phyloP scores from a whole-genome alignment of 2,329 filamentous ascomycete species.

The Penicillium glabrum region DNA sequence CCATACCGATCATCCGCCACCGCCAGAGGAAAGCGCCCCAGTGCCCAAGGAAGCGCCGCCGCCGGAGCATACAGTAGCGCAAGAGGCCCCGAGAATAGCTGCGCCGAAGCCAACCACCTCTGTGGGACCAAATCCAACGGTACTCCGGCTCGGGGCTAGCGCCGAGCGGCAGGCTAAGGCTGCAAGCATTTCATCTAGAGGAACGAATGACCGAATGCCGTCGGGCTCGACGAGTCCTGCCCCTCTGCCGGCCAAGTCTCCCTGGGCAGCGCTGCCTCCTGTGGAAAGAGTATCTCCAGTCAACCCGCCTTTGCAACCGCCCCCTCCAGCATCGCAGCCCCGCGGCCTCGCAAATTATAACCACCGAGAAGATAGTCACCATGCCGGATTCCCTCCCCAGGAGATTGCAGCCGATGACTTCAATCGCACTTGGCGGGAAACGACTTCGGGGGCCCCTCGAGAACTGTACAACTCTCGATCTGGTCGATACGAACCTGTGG shows the following conservation, averaged over 20 bases:
- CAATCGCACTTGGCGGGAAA: constrained; percentile 79
- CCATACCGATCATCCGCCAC: constrained; percentile 36
- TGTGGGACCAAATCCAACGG: constrained; percentile 51
- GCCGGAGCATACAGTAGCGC: constrained; percentile 20
- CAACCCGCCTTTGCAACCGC: constrained; percentile 50
- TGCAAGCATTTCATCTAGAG: constrained; percentile 47
- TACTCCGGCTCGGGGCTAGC: constrained; percentile 49
- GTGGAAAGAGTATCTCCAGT: constrained; percentile 76
- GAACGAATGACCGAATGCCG: constrained; percentile 54
- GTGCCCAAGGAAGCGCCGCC: constrained; percentile 25
- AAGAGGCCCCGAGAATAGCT: constrained; percentile 27
- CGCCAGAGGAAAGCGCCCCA: constrained; percentile 19
- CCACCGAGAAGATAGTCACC: constrained; percentile 55
- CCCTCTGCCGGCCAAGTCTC: constrained; percentile 76
- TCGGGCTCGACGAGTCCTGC: constrained; percentile 46
- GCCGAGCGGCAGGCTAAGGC: constrained; percentile 48
- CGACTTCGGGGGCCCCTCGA: constrained; percentile 60
- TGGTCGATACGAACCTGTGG: constrained; percentile 85
- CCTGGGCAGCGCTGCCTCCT: constrained; percentile 84
- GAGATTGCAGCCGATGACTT: constrained; percentile 96
- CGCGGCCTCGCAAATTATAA: constrained; percentile 58
- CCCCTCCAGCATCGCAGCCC: constrained; percentile 36
- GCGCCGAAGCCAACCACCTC: constrained; percentile 41
- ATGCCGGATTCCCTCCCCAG: constrained; percentile 59
- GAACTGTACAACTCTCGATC: constrained; percentile 96